These are phyloP conservation scores for Cicer yamashitae DNA, from an alignment of 306 rosid species.

Conservation along the genomic window DNA sequence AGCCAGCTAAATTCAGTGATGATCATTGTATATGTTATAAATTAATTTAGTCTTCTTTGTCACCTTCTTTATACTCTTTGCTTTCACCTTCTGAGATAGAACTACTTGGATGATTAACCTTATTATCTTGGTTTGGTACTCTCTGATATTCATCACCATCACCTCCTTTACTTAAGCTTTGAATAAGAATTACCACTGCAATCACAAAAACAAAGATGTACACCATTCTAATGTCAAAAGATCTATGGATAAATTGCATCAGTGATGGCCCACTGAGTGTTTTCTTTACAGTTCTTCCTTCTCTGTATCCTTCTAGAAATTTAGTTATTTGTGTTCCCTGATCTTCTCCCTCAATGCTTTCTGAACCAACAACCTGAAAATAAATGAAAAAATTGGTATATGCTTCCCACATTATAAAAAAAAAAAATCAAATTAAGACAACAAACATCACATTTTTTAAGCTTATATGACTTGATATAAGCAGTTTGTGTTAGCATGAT, in stretches of 20 bases:
- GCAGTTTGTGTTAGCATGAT: background rate
- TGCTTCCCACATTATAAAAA: slow-evolving; percentile 11
- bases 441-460: slow-evolving; percentile 3
- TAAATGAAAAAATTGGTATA: background rate
- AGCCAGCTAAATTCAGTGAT: slow-evolving; percentile 36
- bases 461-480: background rate
- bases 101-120: slow-evolving; percentile 54
- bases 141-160: slow-evolving; percentile 49
- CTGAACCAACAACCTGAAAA: slow-evolving; percentile 77
- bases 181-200: slow-evolving; percentile 60
- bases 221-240: slow-evolving; percentile 70
- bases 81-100: slow-evolving; percentile 57
- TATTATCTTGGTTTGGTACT: slow-evolving; percentile 56
- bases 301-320: slow-evolving; percentile 80
- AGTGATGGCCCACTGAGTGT: slow-evolving; percentile 58
- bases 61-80: slow-evolving; percentile 70
- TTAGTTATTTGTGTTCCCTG: slow-evolving; percentile 73
- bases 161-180: slow-evolving; percentile 55
- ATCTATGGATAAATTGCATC: slow-evolving; percentile 51
- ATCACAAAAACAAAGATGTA: slow-evolving; percentile 69
- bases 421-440: slow-evolving; percentile 11
- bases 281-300: slow-evolving; percentile 73
- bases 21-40: slow-evolving; percentile 18
- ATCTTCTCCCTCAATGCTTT: slow-evolving; percentile 72
- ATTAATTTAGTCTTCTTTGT: slow-evolving; percentile 73